phyloP scores from a whole-genome alignment of 352 stramenopile species.

The Globisporangium acanthophoron region DNA sequence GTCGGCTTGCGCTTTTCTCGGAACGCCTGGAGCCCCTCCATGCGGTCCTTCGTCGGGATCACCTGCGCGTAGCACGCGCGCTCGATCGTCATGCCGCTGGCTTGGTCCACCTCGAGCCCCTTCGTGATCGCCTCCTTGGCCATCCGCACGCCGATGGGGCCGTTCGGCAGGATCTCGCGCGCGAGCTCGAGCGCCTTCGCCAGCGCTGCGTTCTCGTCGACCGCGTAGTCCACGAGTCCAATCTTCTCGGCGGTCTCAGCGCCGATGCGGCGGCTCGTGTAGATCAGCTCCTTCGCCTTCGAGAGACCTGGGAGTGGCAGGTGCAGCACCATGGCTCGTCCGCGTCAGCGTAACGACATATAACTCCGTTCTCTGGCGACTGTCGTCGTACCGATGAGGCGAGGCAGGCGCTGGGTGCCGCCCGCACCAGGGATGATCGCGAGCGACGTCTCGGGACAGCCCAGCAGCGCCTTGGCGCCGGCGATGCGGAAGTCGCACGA shows the following conservation, averaged over 20 bases:
- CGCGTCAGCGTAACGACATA: not conserved
- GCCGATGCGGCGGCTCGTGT: constrained; percentile 83
- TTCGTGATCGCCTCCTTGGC: constrained; percentile 23
- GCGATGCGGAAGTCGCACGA: constrained; percentile 91
- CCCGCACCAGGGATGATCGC: constrained; percentile 92
- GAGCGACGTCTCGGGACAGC: constrained; percentile 89
- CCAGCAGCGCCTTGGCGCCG: constrained; percentile 80
- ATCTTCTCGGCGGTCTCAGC: constrained; percentile 72
- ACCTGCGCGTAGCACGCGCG: constrained; percentile 89
- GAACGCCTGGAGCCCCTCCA: constrained; percentile 91
- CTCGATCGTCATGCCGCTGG: constrained; percentile 89
- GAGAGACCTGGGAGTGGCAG: constrained; percentile 38
- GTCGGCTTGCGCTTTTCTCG: constrained; percentile 89
- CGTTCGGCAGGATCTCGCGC: constrained; percentile 88
- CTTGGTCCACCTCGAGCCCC: constrained; percentile 81
- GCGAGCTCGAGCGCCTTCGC: constrained; percentile 80
- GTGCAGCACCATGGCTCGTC: not conserved
- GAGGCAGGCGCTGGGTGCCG: constrained; percentile 89
- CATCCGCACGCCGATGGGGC: constrained; percentile 88
- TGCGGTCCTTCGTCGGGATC: constrained; percentile 88
- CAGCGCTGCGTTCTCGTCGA: constrained; percentile 57
- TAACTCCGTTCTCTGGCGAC: too few relatives aligned
- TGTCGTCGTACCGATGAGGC: constrained; percentile 68
- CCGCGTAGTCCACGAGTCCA: constrained; percentile 87
- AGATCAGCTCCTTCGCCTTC: constrained; percentile 94